Percentiles rank a stretch among this genome's conserved stretches.
These are phyloP conservation scores for Zymoseptoria passerinii DNA, from an alignment of 2,329 filamentous ascomycete genomes.

Conservation along the genomic window DNA sequence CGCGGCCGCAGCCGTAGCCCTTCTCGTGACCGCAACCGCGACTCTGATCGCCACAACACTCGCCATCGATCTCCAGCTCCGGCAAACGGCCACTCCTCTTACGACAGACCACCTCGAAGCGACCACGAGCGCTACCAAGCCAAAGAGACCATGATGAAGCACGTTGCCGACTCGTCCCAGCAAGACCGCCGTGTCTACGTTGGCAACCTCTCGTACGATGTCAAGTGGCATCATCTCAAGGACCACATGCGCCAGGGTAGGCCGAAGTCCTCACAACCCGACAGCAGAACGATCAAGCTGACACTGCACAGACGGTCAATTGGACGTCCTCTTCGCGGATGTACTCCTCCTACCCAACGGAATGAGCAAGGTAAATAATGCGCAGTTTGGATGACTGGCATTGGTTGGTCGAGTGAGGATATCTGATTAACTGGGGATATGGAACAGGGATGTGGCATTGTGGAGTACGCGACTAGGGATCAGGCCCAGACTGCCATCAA, in stretches of 20 bases:
- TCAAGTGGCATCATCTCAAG: conserved; percentile 99
- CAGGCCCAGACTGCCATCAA: conserved; percentile 96
- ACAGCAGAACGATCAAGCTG: conserved; percentile 1
- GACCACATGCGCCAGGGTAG: conserved; percentile 99
- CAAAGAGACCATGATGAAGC: conserved; percentile 94
- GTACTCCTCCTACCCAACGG: conserved; percentile 99
- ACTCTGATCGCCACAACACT: conserved; percentile 36
- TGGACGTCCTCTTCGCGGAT: conserved; percentile 96
- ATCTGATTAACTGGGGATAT: conserved; percentile 94
- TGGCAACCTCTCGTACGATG: conserved; percentile 97
- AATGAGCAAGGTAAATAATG: conserved; percentile 96
- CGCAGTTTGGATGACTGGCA: conserved; percentile 82
- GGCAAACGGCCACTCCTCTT: conserved; percentile 62
- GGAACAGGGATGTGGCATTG: conserved; percentile 99
- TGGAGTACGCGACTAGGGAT: conserved; percentile 99
- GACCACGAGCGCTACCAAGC: conserved; percentile 76
- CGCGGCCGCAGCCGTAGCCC: conserved; percentile 17
- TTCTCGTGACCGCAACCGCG: conserved; percentile 11
- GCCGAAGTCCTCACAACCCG: background rate
- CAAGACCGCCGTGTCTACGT: conserved; percentile 99
- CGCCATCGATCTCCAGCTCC: conserved; percentile 63
- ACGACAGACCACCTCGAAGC: conserved; percentile 47
- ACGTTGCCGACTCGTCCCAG: conserved; percentile 86
- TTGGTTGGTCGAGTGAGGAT: conserved; percentile 60
- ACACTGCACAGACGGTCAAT: conserved; percentile 58